Evolutionary conservation across 208 protist genomes (phyloP).

Genomic region (Acanthamoeba sp.): DNA sequence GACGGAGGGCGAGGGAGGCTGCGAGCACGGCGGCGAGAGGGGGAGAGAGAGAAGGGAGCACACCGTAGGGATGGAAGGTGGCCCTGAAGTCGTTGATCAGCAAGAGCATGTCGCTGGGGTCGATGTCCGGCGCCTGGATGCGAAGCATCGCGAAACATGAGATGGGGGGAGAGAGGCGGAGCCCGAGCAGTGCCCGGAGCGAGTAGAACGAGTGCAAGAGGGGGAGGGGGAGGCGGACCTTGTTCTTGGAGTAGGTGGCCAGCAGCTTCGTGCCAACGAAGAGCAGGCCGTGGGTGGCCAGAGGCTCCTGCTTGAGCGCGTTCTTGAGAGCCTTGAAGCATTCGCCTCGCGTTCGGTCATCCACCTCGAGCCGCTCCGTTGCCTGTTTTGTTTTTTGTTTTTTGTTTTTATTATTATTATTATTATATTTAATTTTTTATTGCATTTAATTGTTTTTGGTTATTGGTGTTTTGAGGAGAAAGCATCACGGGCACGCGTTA

Average conservation of each 20-base stretch:
- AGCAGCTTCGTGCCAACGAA: conserved; percentile 70
- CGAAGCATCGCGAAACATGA: neutral
- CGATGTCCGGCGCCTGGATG: conserved; percentile 38
- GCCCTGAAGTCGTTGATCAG: conserved; percentile 63
- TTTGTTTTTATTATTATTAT: neutral
- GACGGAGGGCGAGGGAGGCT: too few relatives aligned
- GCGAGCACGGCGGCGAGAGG: too few relatives aligned
- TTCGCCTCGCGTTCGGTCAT: conserved; percentile 60
- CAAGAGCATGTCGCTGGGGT: conserved; percentile 62
- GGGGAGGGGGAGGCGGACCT: too few relatives aligned
- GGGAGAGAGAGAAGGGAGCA: too few relatives aligned
- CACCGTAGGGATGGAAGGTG: conserved; percentile 56
- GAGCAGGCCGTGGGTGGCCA: conserved; percentile 45
- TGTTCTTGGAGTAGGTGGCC: conserved; percentile 35
- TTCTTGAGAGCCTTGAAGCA: conserved; percentile 63
- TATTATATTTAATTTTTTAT: too few relatives aligned
- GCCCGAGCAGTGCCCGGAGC: neutral
- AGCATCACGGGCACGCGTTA: neutral
- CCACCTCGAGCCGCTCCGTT: conserved; percentile 56
- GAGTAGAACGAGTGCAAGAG: too few relatives aligned
- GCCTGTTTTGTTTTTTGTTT: conserved; percentile 41
- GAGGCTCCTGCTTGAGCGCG: conserved; percentile 60
- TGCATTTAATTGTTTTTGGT: too few relatives aligned
- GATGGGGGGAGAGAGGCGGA: neutral
- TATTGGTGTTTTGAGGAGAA: too few relatives aligned